phyloP scores from a whole-genome alignment of 768 basidiomycete genomes.

The Piloderma croceum region DNA sequence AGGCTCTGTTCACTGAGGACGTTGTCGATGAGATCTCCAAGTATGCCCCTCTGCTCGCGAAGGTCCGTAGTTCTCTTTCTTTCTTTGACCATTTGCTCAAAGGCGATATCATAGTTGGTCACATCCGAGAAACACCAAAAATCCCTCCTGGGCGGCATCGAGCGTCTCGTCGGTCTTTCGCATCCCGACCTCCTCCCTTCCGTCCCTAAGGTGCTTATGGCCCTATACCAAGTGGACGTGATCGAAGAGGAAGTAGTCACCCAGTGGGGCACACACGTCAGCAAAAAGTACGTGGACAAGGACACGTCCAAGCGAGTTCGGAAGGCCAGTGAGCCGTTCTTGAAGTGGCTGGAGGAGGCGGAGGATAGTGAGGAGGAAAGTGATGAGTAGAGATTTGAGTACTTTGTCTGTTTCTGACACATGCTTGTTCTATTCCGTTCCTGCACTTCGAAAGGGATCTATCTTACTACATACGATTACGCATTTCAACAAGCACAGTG shows the following conservation, averaged over 20 bases:
- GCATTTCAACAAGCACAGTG: no score
- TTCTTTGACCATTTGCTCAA: conserved; percentile 1
- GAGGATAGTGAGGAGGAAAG: conserved; percentile 72
- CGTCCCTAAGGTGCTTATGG: conserved; percentile 92
- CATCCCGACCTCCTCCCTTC: conserved; percentile 64
- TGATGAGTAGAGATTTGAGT: conserved; percentile 17
- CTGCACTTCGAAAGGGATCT: no score
- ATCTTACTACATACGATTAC: no score
- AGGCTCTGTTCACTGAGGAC: conserved; percentile 75
- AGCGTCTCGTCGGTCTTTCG: conserved; percentile 72
- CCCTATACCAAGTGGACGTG: conserved; percentile 85
- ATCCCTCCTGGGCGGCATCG: conserved; percentile 86
- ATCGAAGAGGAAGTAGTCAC: conserved; percentile 86
- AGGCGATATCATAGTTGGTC: conserved; percentile 53
- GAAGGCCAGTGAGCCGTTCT: conserved; percentile 91
- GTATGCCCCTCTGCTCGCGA: conserved; percentile 67
- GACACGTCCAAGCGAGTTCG: conserved; percentile 93
- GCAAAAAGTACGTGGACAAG: conserved; percentile 94
- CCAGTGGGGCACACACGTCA: conserved; percentile 94
- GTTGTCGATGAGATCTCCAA: conserved; percentile 58
- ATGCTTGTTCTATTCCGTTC: no score
- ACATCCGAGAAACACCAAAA: conserved; percentile 96
- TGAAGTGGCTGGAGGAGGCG: conserved; percentile 93
- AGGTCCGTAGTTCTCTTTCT: conserved; percentile 44
- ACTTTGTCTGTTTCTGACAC: background rate